These are phyloP conservation scores for Trypanosoma conorhini DNA, from an alignment of 208 protist species.

Conservation along the genomic window DNA sequence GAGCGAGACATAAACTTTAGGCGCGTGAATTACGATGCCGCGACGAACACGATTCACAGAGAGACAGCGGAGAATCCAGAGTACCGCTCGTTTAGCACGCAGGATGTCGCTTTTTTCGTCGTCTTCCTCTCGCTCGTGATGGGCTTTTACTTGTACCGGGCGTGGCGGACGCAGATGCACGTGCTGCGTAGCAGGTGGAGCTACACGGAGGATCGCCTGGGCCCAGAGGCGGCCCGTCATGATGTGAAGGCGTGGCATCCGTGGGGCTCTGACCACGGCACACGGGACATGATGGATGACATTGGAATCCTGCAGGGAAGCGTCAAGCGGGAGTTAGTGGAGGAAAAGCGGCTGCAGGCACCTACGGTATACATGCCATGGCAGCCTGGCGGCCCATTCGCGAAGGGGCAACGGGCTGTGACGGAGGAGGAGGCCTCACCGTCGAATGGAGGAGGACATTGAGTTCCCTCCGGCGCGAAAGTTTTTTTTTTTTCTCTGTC, in stretches of 20 bases:
- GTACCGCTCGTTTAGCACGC: constrained; percentile 67
- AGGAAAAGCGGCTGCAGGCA: constrained; percentile 55
- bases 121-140: constrained; percentile 39
- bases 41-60: constrained; percentile 82
- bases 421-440: neutral
- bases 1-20: constrained; percentile 65
- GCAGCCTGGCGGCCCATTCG: constrained; percentile 80
- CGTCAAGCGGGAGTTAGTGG: constrained; percentile 57
- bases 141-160: constrained; percentile 68
- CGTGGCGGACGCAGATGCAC: constrained; percentile 62
- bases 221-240: constrained; percentile 35
- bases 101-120: constrained; percentile 75
- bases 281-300: constrained; percentile 73
- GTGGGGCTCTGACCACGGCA: constrained; percentile 67
- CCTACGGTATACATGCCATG: constrained; percentile 77
- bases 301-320: constrained; percentile 80
- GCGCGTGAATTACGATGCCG: constrained; percentile 78
- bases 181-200: constrained; percentile 73
- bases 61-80: constrained; percentile 69
- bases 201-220: constrained; percentile 69
- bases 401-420: constrained; percentile 17
- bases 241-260: constrained; percentile 69
- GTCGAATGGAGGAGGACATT: neutral
- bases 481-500: neutral
- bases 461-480: neutral